Base-by-base conservation (phyloP, 805 yeast genomes). In the Sugiyamaella lignohabitans region DNA sequence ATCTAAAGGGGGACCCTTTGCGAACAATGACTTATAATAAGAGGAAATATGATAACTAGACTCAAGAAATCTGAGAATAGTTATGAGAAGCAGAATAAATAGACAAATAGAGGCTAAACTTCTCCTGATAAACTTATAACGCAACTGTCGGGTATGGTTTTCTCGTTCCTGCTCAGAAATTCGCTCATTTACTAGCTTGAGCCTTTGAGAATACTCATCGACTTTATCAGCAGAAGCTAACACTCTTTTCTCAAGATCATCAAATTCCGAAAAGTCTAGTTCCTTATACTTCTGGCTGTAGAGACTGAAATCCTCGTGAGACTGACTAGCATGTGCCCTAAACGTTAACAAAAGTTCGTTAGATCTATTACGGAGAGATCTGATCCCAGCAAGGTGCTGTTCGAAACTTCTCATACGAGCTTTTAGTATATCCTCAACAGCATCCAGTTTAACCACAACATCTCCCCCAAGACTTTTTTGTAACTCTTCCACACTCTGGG, bases 161-260 rank as follows among this genome's bases (percentile, higher is more conserved):
- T 50, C 51, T 19, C 42, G 38, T 37, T 62, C 64, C 34, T 47
- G 53, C n/a, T 27, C 39, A 11, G 40, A 39, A 3, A 64, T 53
- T 34, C 53, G 50, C 32, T 42, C 27, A 42, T 57, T 57, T 14
- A 64, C 52, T 0, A 35, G 35, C 11, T 39, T 50, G 19, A 64
- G 54, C 16, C 64, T 50, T 24, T 47, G 47, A 18, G 55, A 52
- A 44, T 60, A 58, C 8, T 48, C 54, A 1, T 52, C 55, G 14
- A 64, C 52, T 29, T 53, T 51, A 2, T 35, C 42, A 11, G 51
- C 39, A 6, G 66, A 57, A 10, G 44, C 42, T 3, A 41, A 39
- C 3, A 64, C 52, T 5, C 63, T 53, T 3, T 38, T 41, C 24
- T 59, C 59, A 36, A 64, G 53, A 1, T 40, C 40, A 4, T 55